Evolutionary conservation across 768 basidiomycete genomes (phyloP).

Genomic region (Coprinopsis strossmayeri): DNA sequence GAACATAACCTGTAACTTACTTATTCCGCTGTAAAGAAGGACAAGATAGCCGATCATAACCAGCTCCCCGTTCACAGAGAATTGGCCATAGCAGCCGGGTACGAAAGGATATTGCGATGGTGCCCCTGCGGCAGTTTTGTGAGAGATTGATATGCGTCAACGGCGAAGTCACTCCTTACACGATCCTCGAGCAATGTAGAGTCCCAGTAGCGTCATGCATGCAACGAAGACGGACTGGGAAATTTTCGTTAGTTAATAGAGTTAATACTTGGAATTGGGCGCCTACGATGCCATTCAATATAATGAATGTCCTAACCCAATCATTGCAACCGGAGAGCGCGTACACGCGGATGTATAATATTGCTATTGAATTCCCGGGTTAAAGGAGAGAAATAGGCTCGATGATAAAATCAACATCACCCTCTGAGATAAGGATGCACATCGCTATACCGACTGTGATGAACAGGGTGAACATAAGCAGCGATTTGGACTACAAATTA

Average conservation of each 20-base stretch:
- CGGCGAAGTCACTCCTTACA: neutral
- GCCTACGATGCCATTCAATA: constrained; percentile 3
- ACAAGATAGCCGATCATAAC: constrained; percentile 5
- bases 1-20: neutral
- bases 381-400: no score
- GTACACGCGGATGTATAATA: constrained; percentile 8
- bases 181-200: constrained; percentile 3
- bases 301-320: neutral
- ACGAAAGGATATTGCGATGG: constrained; percentile 1
- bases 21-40: constrained; percentile 6
- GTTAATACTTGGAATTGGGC: neutral
- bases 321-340: constrained; percentile 1
- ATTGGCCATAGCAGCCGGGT: constrained; percentile 6
- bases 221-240: constrained; percentile 3
- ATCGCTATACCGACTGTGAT: constrained; percentile 4
- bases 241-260: neutral
- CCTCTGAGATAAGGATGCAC: constrained; percentile 8
- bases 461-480: no score
- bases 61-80: constrained; percentile 2
- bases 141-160: neutral
- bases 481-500: no score
- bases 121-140: neutral
- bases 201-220: constrained; percentile 2
- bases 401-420: no score
- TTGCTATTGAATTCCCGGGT: neutral